Percentiles rank a stretch among this genome's conserved stretches.
Evolutionary conservation across 768 basidiomycete genomes (phyloP).

Genomic region (Mrakia blollopis): DNA sequence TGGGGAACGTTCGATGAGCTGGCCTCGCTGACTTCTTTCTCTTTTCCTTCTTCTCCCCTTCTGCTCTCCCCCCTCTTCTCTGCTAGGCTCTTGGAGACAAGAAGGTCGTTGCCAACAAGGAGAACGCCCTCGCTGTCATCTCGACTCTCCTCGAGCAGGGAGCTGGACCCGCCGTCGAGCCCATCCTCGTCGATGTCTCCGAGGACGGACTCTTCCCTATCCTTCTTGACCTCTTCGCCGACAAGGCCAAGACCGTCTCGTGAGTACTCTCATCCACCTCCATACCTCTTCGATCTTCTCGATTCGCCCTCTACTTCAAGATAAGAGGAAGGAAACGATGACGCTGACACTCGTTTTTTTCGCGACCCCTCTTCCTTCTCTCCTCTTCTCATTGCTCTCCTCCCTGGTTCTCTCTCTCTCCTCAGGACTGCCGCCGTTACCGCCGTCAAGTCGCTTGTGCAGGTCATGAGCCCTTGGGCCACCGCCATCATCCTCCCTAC

Average conservation of each 20-base stretch:
- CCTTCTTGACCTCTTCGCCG: conserved; percentile 87
- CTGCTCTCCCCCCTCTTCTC: not conserved
- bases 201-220: conserved; percentile 67
- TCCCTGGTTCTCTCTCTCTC: not conserved
- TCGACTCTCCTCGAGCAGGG: conserved; percentile 60
- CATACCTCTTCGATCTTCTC: not conserved
- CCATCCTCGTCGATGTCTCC: conserved; percentile 70
- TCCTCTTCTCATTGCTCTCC: not conserved
- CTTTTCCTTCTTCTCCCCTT: not conserved
- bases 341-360: conserved; percentile 7
- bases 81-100: conserved; percentile 79
- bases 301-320: not conserved
- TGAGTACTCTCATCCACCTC: conserved; percentile 7
- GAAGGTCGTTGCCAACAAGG: conserved; percentile 85
- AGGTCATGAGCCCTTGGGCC: conserved; percentile 84
- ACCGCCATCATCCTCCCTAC: conserved; percentile 67
- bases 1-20: not conserved
- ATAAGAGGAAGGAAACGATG: not conserved
- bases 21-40: not conserved
- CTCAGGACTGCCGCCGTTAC: conserved; percentile 68
- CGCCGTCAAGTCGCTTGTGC: conserved; percentile 69
- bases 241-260: conserved; percentile 81
- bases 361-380: not conserved
- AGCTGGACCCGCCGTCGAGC: conserved; percentile 76
- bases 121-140: conserved; percentile 75